A percentile compares a stretch with the other conserved stretches of the same genome.
Evolutionary conservation across 768 basidiomycete genomes (phyloP).

Genomic region (Termitomyces sp.): DNA sequence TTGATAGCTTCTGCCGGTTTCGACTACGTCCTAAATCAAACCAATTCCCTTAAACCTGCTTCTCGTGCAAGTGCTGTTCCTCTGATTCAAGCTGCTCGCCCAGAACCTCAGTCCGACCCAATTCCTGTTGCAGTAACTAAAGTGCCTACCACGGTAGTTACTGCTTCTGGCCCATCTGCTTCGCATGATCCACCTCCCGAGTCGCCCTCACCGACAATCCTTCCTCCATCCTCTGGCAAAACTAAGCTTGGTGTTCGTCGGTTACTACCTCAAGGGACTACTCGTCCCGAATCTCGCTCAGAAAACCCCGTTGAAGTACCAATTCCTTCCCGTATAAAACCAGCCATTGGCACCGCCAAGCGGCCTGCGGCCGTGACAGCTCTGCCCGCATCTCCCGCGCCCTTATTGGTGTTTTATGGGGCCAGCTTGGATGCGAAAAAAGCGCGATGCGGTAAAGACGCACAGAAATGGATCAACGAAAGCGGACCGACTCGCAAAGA

Average conservation of each 20-base stretch:
- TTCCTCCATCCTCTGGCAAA: slow-evolving; percentile 30
- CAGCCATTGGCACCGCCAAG: slow-evolving; percentile 34
- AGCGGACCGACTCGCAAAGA: slow-evolving; percentile 80
- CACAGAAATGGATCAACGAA: slow-evolving; percentile 81
- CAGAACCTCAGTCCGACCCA: slow-evolving; percentile 22
- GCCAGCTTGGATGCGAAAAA: slow-evolving; percentile 61
- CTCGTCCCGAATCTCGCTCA: slow-evolving; percentile 44
- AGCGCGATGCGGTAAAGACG: slow-evolving; percentile 66
- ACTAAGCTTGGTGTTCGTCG: slow-evolving; percentile 65
- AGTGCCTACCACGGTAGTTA: slow-evolving; percentile 14
- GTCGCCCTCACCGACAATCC: slow-evolving; percentile 32
- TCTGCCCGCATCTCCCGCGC: slow-evolving; percentile 27
- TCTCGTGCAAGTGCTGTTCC: slow-evolving; percentile 80
- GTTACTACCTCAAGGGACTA: slow-evolving; percentile 59
- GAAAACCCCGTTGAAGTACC: slow-evolving; percentile 32
- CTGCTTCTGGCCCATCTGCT: slow-evolving; percentile 22
- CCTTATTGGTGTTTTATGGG: slow-evolving; percentile 41
- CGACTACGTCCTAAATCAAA: slow-evolving; percentile 82
- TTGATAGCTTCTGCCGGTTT: slow-evolving; percentile 74
- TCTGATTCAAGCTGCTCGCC: slow-evolving; percentile 81
- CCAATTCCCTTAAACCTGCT: slow-evolving; percentile 85
- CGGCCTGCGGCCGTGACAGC: slow-evolving; percentile 30
- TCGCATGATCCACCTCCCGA: slow-evolving; percentile 37
- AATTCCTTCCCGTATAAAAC: slow-evolving; percentile 28
- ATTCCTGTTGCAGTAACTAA: neutral